These are phyloP conservation scores for Penicillium arizonense DNA, from an alignment of 495 filamentous ascomycete genomes.

Conservation along the genomic window DNA sequence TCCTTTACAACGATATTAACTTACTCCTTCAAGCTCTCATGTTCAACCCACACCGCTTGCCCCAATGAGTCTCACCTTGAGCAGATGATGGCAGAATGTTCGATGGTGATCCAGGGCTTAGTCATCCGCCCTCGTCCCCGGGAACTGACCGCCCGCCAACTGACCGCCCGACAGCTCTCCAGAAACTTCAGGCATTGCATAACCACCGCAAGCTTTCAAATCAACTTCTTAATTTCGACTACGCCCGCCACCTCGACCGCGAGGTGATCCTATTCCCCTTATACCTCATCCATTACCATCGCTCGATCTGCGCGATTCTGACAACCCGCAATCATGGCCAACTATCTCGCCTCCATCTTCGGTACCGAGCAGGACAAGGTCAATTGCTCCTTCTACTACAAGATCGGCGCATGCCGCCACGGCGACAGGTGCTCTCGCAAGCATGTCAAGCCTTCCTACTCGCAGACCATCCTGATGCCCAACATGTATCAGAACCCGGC, in stretches of 20 bases:
- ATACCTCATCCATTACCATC: neutral
- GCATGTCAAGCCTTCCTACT: conserved; percentile 98
- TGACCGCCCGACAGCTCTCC: conserved; percentile 33
- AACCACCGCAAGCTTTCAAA: conserved; percentile 11
- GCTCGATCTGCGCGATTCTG: neutral
- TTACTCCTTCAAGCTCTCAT: too few relatives aligned
- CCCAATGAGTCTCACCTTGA: too few relatives aligned
- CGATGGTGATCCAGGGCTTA: conserved; percentile 15
- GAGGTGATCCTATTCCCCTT: neutral
- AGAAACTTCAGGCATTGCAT: conserved; percentile 41
- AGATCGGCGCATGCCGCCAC: conserved; percentile 97
- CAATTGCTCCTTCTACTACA: conserved; percentile 87
- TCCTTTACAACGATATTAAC: too few relatives aligned
- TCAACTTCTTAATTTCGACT: conserved; percentile 9
- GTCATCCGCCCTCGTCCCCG: conserved; percentile 23
- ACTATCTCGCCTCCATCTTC: conserved; percentile 99
- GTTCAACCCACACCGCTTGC: too few relatives aligned
- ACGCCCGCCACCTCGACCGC: neutral
- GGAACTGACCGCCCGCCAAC: too few relatives aligned
- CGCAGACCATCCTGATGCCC: conserved; percentile 93
- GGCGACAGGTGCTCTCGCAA: conserved; percentile 97
- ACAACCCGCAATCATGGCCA: conserved; percentile 60
- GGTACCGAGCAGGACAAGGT: conserved; percentile 98
- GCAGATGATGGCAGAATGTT: too few relatives aligned
- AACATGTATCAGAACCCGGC: conserved; percentile 99